These are phyloP conservation scores for Sporothrix inflata DNA, from an alignment of 2,329 filamentous ascomycete species.

Conservation along the genomic window DNA sequence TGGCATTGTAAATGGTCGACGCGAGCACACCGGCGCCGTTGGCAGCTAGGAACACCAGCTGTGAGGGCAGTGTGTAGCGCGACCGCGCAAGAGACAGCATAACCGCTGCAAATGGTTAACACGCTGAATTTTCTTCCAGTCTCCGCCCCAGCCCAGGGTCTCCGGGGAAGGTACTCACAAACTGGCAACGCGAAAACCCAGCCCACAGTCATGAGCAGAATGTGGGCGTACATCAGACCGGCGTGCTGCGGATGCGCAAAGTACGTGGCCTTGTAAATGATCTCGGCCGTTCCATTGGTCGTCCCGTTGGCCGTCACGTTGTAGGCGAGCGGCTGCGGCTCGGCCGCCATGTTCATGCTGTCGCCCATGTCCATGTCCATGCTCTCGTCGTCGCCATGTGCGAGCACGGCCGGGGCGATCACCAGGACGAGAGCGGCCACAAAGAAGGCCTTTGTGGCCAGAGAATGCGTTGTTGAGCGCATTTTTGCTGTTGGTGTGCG, in stretches of 20 bases:
- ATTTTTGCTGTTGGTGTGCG: slow-evolving; percentile 17
- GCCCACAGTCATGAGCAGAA: slow-evolving; percentile 68
- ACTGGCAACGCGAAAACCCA: slow-evolving; percentile 76
- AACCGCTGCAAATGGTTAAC: slow-evolving; percentile 60
- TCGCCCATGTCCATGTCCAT: slow-evolving; percentile 36
- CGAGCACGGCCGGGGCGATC: slow-evolving; percentile 37
- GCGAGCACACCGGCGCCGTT: slow-evolving; percentile 68
- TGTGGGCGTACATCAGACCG: slow-evolving; percentile 68
- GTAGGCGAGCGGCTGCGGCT: background rate
- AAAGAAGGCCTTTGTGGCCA: slow-evolving; percentile 30
- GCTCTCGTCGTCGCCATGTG: slow-evolving; percentile 39
- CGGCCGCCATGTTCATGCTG: background rate
- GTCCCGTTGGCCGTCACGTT: slow-evolving; percentile 35
- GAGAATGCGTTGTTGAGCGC: slow-evolving; percentile 30
- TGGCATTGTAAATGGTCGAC: slow-evolving; percentile 73
- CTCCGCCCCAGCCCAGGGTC: background rate
- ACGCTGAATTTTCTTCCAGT: background rate
- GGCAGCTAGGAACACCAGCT: slow-evolving; percentile 67
- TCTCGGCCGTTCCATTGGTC: slow-evolving; percentile 35
- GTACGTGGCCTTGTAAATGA: slow-evolving; percentile 56
- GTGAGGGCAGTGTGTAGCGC: slow-evolving; percentile 68
- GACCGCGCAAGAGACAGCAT: slow-evolving; percentile 86
- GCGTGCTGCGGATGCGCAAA: slow-evolving; percentile 59
- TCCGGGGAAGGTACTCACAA: slow-evolving; percentile 54
- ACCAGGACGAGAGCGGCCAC: slow-evolving; percentile 37